Evolutionary conservation across 371 early-diverging fungal species (phyloP), one percentile per base, ranked within the genome.

Genomic region (Syncephalastrum racemosum): DNA sequence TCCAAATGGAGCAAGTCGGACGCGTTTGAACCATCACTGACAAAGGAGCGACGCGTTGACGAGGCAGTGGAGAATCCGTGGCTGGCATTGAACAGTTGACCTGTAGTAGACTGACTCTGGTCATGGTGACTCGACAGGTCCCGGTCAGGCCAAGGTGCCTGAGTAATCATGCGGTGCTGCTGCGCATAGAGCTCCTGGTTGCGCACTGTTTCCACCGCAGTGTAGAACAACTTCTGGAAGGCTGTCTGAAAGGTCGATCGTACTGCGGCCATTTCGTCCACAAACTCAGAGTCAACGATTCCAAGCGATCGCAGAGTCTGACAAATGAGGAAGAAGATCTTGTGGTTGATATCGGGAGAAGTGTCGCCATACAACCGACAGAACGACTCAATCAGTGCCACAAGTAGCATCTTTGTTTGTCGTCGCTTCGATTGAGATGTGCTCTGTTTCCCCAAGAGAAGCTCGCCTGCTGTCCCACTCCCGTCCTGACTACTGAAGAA

Each of bases 241-340:
- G 94, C 91, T 14, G 81, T 80, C 53, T 90, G 90, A 61, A 92
- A 94, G 0, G 89, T 78, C 8, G 87, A 84, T 0, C 94, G 84
- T 4, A 92, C 87, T 5, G 84, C 69, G 10, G 89, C 79, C 81
- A 94, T 83, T 65, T 93, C 73, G 56, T 74, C 75, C 50, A 93
- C 69, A 58, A 91, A 94, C 59, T 95, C 94, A 27, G 89, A 84
- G 52, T 88, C 87, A 46, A 93, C 87, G 46, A 94, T 85, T 16
- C 92, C 90, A 75, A 87, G 77, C 27, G 81, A 79, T 27, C 75
- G 74, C 15, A 86, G 67, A 0, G 82, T 83, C 57, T 82, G 82
- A 66, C 84, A 84, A 39, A 91, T 83, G 31, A 90, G 73, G 57
- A 89, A 91, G 57, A 95, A 95, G 16, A 94, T 77, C 52, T 82